Percentiles rank a stretch among this genome's conserved stretches.
Evolutionary conservation across 2,329 filamentous ascomycete genomes (phyloP).

Genomic region (Fonsecaea nubica): DNA sequence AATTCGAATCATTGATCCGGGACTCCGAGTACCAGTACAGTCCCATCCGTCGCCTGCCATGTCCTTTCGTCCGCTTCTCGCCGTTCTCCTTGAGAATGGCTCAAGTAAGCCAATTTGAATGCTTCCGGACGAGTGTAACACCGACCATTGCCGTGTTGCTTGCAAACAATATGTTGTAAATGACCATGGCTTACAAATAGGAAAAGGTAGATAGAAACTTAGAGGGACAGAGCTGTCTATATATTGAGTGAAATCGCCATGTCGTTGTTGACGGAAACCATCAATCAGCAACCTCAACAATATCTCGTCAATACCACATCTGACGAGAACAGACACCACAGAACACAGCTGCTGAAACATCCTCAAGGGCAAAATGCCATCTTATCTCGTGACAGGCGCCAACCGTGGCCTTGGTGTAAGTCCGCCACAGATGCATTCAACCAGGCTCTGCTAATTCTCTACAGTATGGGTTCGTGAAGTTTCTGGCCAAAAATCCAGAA

Average conservation of each 20-base stretch:
- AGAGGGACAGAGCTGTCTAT: not conserved
- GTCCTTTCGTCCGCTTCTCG: not conserved
- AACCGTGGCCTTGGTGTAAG: conserved; percentile 40
- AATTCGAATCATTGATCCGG: not conserved
- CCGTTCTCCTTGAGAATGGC: conserved; percentile 1
- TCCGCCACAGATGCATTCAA: not conserved
- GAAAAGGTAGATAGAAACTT: not conserved
- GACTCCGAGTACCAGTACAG: not conserved
- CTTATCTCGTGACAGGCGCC: conserved; percentile 41
- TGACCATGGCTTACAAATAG: conserved; percentile 7
- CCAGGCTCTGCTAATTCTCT: not conserved
- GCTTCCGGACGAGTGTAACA: conserved; percentile 11
- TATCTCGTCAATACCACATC: not conserved
- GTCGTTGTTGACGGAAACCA: not conserved
- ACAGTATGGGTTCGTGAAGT: conserved; percentile 56
- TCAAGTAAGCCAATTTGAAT: conserved; percentile 20
- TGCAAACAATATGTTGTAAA: not conserved
- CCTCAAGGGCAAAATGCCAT: conserved; percentile 30
- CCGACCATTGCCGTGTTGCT: not conserved
- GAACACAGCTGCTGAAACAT: not conserved
- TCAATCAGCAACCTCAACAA: not conserved
- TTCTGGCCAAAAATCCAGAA: conserved; percentile 52
- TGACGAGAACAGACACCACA: not conserved
- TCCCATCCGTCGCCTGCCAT: not conserved
- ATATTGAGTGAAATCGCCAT: not conserved